Base-by-base conservation (phyloP, 768 basidiomycete genomes). In the Polyporus arcularius region DNA sequence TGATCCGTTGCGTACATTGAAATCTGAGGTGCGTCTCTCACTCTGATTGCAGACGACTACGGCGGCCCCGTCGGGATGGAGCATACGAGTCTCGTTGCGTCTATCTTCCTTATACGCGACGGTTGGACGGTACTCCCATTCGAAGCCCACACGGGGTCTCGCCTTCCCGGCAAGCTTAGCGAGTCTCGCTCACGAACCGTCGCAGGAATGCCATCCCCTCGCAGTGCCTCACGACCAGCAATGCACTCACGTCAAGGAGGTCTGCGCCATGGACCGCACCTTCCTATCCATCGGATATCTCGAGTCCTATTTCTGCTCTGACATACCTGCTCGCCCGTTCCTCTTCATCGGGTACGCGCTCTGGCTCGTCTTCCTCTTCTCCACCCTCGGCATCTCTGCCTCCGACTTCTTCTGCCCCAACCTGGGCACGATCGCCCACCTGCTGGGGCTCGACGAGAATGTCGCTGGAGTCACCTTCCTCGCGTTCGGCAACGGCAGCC, bases 321-420 rank as follows among this genome's bases (percentile, higher is more conserved):
- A 81, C 4, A 65, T 75, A 7, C 45, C 82, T 15, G 38, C 84
- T 3, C 84, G 90, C 8, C 87, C 90, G 0, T 57, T 86, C 11
- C 67, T 82, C 4, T 93, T 94, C 73, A 65, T 71, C 3, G 85
- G 79, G 42, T 82, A 94, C 62, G 63, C 92, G 10, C 45, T 89
- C 21, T 96, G 94, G 94, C 83, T 94, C 16, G 65, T 86, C 30
- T 97, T 98, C 79, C 86, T 99, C 55, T 98, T 99, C 78, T 94
- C 94, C 21, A 96, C 92, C 39, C 88, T 98, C 39, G 95, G 95
- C 4, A 97, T 97, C 72, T 89, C 88, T 64, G 95, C 96, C 5
- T 91, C 94, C 16, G 96, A 98, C 75, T 98, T 98, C 77, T 98
- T 98, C 81, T 95, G 92, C 53, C 96, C 96, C 1, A 98, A 99